These are phyloP conservation scores for Sphenostylis stenocarpa DNA, from an alignment of 306 rosid genomes.

Conservation along the genomic window DNA sequence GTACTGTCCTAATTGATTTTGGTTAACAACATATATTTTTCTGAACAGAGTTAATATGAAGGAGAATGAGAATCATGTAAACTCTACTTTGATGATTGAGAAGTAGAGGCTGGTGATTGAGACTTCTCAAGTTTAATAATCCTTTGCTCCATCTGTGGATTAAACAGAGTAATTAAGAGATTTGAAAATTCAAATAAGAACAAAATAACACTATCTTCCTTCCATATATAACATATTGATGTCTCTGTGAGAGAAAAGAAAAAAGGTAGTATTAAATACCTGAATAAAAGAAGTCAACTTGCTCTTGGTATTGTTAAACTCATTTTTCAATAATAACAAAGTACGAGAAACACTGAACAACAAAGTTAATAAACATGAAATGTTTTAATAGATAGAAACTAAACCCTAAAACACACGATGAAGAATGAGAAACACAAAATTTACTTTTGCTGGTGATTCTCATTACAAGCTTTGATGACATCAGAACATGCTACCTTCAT, in stretches of 20 bases:
- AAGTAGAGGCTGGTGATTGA: background rate
- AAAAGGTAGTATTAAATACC: constrained; percentile 34
- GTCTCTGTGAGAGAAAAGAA: background rate
- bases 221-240: background rate
- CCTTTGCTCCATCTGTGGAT: constrained; percentile 56
- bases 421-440: background rate
- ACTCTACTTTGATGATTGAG: constrained; percentile 20
- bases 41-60: no score
- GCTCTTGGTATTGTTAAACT: constrained; percentile 38
- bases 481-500: constrained; percentile 48
- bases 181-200: background rate
- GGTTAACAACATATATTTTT: no score
- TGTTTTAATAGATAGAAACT: no score
- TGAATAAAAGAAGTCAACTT: constrained; percentile 47
- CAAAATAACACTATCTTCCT: background rate
- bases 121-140: constrained; percentile 36
- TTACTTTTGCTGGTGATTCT: constrained; percentile 42
- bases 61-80: background rate
- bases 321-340: constrained; percentile 43
- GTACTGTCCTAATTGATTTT: no score
- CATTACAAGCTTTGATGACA: constrained; percentile 52
- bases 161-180: background rate
- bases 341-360: constrained; percentile 43
- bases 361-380: no score
- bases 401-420: no score